Evolutionary conservation across 352 stramenopile genomes (phyloP).

Genomic region (Phytophthora meadii): DNA sequence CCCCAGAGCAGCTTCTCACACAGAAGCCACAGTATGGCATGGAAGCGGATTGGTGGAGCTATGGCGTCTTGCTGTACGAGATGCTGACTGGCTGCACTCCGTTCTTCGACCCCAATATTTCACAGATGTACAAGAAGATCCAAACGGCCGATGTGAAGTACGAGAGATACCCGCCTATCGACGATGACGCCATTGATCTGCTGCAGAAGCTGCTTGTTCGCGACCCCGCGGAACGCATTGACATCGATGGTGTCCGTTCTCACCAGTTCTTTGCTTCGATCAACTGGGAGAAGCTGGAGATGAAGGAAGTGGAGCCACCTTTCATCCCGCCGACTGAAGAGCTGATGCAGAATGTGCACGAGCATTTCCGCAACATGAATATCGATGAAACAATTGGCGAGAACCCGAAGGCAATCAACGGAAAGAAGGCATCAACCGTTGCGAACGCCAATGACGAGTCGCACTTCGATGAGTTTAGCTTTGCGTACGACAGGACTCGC

Average conservation of each 20-base stretch:
- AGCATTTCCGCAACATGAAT: conserved; percentile 92
- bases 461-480: conserved; percentile 91
- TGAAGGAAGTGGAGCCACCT: conserved; percentile 83
- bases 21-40: conserved; percentile 89
- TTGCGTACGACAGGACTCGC: conserved; percentile 83
- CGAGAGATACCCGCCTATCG: conserved; percentile 66
- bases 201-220: conserved; percentile 81
- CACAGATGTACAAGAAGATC: conserved; percentile 92
- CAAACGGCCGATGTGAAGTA: conserved; percentile 88
- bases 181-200: conserved; percentile 73
- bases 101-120: conserved; percentile 89
- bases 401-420: conserved; percentile 61
- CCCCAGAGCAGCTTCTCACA: conserved; percentile 81
- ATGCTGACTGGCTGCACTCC: conserved; percentile 90
- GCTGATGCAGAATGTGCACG: conserved; percentile 89
- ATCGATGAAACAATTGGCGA: conserved; percentile 84
- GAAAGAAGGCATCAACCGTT: conserved; percentile 57
- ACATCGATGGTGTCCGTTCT: conserved; percentile 59
- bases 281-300: conserved; percentile 75
- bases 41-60: conserved; percentile 92
- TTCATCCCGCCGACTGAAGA: conserved; percentile 84
- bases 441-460: conserved; percentile 63
- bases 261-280: conserved; percentile 80
- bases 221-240: conserved; percentile 72
- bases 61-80: conserved; percentile 91